These are phyloP conservation scores for Syncephalastrum racemosum DNA, from an alignment of 371 early-diverging fungal genomes.

Conservation along the genomic window DNA sequence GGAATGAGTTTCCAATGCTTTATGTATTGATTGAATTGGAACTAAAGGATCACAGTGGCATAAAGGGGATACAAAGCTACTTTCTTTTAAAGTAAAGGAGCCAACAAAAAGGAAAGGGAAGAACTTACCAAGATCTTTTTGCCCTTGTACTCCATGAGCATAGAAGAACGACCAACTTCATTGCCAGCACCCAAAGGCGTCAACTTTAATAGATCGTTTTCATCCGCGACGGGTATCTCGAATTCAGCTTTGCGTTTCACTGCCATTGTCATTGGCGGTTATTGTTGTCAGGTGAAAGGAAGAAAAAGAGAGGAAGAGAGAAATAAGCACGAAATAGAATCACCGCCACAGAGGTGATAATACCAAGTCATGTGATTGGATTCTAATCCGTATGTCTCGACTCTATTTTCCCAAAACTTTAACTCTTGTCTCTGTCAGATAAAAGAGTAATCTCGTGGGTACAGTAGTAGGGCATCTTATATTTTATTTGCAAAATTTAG, in stretches of 20 bases:
- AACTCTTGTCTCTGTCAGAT: too few relatives aligned
- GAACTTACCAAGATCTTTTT: slow-evolving; percentile 89
- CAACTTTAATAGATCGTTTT: slow-evolving; percentile 76
- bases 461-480: too few relatives aligned
- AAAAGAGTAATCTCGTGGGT: too few relatives aligned
- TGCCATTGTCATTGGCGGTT: slow-evolving; percentile 23
- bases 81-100: not conserved
- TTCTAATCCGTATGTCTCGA: too few relatives aligned
- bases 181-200: slow-evolving; percentile 99
- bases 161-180: slow-evolving; percentile 99
- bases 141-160: slow-evolving; percentile 94
- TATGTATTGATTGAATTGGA: slow-evolving; percentile 13
- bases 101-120: slow-evolving; percentile 10
- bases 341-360: slow-evolving; percentile 7
- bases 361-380: not conserved
- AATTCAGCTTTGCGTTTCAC: slow-evolving; percentile 51
- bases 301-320: too few relatives aligned
- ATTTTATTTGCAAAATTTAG: too few relatives aligned
- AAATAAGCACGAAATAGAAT: slow-evolving; percentile 9
- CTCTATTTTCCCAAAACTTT: too few relatives aligned
- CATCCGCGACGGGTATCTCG: slow-evolving; percentile 55
- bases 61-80: not conserved
- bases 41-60: not conserved
- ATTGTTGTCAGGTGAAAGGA: too few relatives aligned
- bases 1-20: too few relatives aligned